Evolutionary conservation across 805 yeast species (phyloP), one percentile per base, ranked within the genome.

Genomic region (Wickerhamiella bombiphila): DNA sequence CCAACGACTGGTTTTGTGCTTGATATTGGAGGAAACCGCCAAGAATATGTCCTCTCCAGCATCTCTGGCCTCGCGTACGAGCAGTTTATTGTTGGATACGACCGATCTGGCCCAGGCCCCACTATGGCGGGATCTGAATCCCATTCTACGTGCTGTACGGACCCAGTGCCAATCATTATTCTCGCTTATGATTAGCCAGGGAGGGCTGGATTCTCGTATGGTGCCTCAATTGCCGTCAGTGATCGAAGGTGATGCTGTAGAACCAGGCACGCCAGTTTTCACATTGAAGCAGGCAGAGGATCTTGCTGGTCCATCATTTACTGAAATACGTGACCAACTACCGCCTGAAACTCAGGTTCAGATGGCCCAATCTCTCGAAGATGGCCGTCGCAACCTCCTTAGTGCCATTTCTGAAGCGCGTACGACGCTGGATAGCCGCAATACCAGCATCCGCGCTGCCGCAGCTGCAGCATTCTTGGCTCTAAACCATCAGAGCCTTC

Each of bases 241-340:
- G 7, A 95, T 88, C 3, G 88, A 85, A 56, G 98, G 98, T 25
- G 97, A 91, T 53, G 66, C 74, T 1, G 93, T 81, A 42, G 94
- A 96, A 2, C 9, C 24, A 1, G 96, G 95, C 2, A 83, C 93
- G 1, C 85, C 78, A 49, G 97, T 96, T 0, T 91, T 91, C 59
- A 72, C 83, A 13, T 55, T 91, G 29, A 79, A 70, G 31, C 70
- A 72, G 43, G 96, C 95, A 1, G 79, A 79, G 40, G 70, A 72
- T 44, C 68, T 85, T 14, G 61, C 77, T 22, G 62, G 63, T 29
- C 80, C 74, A 29, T 70, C 74, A 5, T 82, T 72, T 52, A 70
- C 69, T n/a, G 77, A 76, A 51, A 60, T 83, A 45, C 60, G 74
- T 46, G 72, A 69, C 40, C 55, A 68, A 6, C 59, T 91, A 50